phyloP scores from a whole-genome alignment of 2,329 filamentous ascomycete species.

The Periconia digitata region DNA sequence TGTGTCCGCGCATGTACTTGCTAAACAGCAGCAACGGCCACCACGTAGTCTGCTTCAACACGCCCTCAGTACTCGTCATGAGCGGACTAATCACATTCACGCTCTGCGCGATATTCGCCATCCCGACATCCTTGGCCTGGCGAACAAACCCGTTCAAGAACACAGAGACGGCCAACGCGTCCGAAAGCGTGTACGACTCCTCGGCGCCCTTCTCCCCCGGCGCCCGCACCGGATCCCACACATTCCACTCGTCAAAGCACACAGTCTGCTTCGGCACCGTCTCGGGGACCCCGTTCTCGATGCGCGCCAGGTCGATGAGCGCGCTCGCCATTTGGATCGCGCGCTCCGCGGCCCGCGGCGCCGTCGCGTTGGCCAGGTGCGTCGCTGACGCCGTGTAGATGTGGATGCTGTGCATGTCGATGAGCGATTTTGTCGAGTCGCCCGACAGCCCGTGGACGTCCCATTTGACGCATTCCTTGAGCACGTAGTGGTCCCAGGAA shows the following conservation, averaged over 20 bases:
- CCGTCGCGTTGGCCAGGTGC: constrained; percentile 46
- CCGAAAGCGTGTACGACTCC: constrained; percentile 70
- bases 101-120: constrained; percentile 77
- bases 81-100: constrained; percentile 78
- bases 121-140: constrained; percentile 69
- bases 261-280: constrained; percentile 66
- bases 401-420: constrained; percentile 82
- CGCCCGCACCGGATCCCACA: constrained; percentile 73
- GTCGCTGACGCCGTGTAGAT: constrained; percentile 67
- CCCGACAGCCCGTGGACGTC: constrained; percentile 54
- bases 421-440: constrained; percentile 52
- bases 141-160: constrained; percentile 78
- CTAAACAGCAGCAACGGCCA: constrained; percentile 72
- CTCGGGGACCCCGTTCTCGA: constrained; percentile 65
- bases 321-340: constrained; percentile 70
- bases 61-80: constrained; percentile 67
- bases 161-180: constrained; percentile 72
- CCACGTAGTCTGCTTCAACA: constrained; percentile 73
- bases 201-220: constrained; percentile 73
- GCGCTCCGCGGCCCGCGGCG: constrained; percentile 70
- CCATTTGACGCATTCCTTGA: constrained; percentile 66
- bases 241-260: constrained; percentile 86
- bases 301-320: constrained; percentile 72
- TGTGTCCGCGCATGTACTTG: constrained; percentile 72
- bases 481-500: constrained; percentile 72